Evolutionary conservation across 2,329 filamentous ascomycete species (phyloP).

Genomic region (Escovopsis sp.): DNA sequence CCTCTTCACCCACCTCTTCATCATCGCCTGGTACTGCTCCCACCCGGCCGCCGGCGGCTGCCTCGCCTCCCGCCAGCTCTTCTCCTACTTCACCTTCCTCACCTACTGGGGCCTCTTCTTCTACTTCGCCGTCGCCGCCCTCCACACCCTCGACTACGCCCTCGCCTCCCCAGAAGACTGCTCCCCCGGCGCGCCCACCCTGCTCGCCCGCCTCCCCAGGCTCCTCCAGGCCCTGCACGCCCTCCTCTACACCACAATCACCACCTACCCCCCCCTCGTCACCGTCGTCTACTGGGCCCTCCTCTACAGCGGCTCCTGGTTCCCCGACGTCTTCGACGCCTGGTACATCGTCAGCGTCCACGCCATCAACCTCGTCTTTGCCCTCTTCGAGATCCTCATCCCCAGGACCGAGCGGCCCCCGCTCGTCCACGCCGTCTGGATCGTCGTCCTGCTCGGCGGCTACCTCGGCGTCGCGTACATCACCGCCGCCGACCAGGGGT

Average conservation of each 20-base stretch:
- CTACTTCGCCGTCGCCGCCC: slow-evolving; percentile 54
- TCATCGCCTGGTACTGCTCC: slow-evolving; percentile 50
- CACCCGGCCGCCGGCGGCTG: slow-evolving; percentile 30
- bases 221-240: slow-evolving; percentile 50
- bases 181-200: slow-evolving; percentile 17
- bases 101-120: slow-evolving; percentile 74
- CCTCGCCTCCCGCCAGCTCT: slow-evolving; percentile 35
- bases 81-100: slow-evolving; percentile 72
- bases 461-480: slow-evolving; percentile 66
- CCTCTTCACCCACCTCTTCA: slow-evolving; percentile 54
- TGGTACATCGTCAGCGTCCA: slow-evolving; percentile 63
- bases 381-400: slow-evolving; percentile 60
- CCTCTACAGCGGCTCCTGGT: slow-evolving; percentile 40
- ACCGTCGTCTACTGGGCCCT: slow-evolving; percentile 57
- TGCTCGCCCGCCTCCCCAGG: slow-evolving; percentile 46
- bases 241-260: slow-evolving; percentile 48
- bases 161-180: slow-evolving; percentile 20
- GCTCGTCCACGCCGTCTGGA: slow-evolving; percentile 50
- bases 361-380: slow-evolving; percentile 57
- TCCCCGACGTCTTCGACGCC: slow-evolving; percentile 31
- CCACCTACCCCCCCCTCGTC: slow-evolving; percentile 52
- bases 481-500: slow-evolving; percentile 52
- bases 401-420: slow-evolving; percentile 46
- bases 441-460: slow-evolving; percentile 53
- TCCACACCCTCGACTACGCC: slow-evolving; percentile 57